Percentiles rank a stretch among this genome's conserved stretches.
Evolutionary conservation across 345 rosid species (phyloP).

Genomic region (Ailanthus altissimus): DNA sequence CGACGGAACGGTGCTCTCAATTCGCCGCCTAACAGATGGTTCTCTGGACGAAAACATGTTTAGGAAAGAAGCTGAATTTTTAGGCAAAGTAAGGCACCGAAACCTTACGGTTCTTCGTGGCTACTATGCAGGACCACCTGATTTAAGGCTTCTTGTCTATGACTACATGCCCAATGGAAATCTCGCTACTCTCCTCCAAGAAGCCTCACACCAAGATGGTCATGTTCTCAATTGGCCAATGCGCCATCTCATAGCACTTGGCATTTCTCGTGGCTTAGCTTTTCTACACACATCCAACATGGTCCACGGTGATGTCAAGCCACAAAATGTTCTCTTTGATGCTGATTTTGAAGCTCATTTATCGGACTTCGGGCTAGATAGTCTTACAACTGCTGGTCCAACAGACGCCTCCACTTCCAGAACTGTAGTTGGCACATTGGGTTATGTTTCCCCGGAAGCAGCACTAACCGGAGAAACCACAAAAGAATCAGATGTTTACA

Average conservation of each 20-base stretch:
- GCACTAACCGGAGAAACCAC: constrained; percentile 55
- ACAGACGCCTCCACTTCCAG: constrained; percentile 62
- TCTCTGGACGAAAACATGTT: constrained; percentile 65
- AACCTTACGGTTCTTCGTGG: constrained; percentile 91
- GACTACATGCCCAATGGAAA: constrained; percentile 99
- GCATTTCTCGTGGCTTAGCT: constrained; percentile 85
- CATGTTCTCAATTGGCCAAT: constrained; percentile 99
- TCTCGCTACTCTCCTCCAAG: constrained; percentile 89
- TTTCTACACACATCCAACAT: constrained; percentile 78
- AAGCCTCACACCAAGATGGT: constrained; percentile 97
- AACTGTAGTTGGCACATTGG: constrained; percentile 65
- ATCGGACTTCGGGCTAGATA: constrained; percentile 82
- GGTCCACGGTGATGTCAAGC: constrained; percentile 91
- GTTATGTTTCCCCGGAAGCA: constrained; percentile 84
- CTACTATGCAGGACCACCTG: constrained; percentile 81
- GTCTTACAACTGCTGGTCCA: constrained; percentile 48
- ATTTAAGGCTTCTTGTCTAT: constrained; percentile 71
- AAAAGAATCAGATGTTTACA: constrained; percentile 84
- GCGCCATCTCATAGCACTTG: constrained; percentile 96
- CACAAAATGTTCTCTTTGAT: constrained; percentile 87
- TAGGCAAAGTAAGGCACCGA: constrained; percentile 84
- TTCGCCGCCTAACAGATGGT: constrained; percentile 71
- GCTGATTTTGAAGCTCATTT: constrained; percentile 97
- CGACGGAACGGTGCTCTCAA: constrained; percentile 90
- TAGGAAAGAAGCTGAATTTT: constrained; percentile 79